Base-by-base conservation (phyloP, 352 stramenopile species). In the Pythium phragmitis region DNA sequence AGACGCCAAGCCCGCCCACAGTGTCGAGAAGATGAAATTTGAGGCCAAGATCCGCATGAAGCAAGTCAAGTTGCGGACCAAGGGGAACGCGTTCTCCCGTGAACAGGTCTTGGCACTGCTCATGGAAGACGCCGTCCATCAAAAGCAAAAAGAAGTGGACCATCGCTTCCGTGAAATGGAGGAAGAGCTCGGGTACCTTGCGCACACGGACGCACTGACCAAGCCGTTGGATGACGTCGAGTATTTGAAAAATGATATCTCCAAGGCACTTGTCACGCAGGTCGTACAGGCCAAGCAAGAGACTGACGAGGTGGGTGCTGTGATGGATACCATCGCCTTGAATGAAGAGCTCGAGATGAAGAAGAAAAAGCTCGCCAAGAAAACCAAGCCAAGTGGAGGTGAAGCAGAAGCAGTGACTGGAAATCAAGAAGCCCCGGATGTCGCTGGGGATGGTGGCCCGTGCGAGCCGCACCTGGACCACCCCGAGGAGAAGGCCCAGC, bases 11-110 rank as follows among this genome's bases (percentile, higher is more conserved):
- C 75, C 79, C 9, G 85, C 73, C 3, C 83, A 88, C 42, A 88
- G 72, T 33, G 76, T 96, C 12, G 88, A 89, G 62, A 94, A 96
- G 73, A 96, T 97, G 86, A 98, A 97, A 57, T 97, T 96, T 60
- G 91, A 98, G 61, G 90, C 91, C 2, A 97, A 95, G 68, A 92
- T 98, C 34, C 86, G 92, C 26, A 97, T 97, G 82, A 89, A 91
- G 30, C 92, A 98, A 69, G 89, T 93, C 17, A 96, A 96, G 68
- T 68, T 97, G 21, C 80, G 91, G 14, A 92, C 91, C 3, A 92
- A 94, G 51, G 90, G 89, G 5, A 85, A 93, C 23, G 62, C 69
- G 23, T 84, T 96, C 55, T 80, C 63, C 42, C 82, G 90, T 0
- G 82, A 95, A 26, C 85, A 94, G 68, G 85, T 97, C 12, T 52